These are phyloP conservation scores for Cyphellophora europaea DNA, from an alignment of 2,329 filamentous ascomycete species.

Conservation along the genomic window DNA sequence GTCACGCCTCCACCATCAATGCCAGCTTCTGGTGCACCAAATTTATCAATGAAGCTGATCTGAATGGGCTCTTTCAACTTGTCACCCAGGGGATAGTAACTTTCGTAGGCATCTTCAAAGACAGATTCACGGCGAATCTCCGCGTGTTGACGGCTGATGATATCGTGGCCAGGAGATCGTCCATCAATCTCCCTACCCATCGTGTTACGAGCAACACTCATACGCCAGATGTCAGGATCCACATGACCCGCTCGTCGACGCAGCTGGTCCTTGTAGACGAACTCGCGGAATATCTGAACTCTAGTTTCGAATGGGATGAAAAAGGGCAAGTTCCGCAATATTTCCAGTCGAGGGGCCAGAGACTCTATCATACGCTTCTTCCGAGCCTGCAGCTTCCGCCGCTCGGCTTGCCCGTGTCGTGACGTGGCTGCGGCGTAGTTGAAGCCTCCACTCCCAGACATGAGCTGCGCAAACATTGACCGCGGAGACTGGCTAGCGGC, in stretches of 20 bases:
- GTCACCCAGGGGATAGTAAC: conserved; percentile 74
- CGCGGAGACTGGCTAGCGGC: conserved; percentile 1
- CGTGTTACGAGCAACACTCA: conserved; percentile 42
- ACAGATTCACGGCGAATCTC: conserved; percentile 68
- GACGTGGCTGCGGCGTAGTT: conserved; percentile 14
- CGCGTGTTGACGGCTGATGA: conserved; percentile 57
- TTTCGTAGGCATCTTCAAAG: conserved; percentile 75
- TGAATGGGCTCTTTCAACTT: conserved; percentile 90
- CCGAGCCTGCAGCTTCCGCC: conserved; percentile 43
- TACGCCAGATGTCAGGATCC: conserved; percentile 68
- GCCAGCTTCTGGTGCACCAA: conserved; percentile 76
- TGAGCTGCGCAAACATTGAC: conserved; percentile 9
- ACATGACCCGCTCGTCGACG: conserved; percentile 58
- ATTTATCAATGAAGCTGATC: conserved; percentile 91
- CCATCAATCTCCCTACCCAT: conserved; percentile 31
- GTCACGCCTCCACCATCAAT: conserved; percentile 97
- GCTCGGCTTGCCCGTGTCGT: conserved; percentile 12
- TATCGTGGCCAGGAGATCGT: conserved; percentile 28
- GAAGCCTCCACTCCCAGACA: conserved; percentile 8
- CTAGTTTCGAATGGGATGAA: conserved; percentile 87
- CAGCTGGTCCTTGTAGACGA: conserved; percentile 73
- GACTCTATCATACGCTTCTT: conserved; percentile 62
- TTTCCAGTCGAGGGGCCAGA: conserved; percentile 77
- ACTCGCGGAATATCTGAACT: conserved; percentile 87
- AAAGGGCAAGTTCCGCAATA: conserved; percentile 93